Base-by-base conservation (phyloP, 768 basidiomycete species). In the Mycena polygramma region DNA sequence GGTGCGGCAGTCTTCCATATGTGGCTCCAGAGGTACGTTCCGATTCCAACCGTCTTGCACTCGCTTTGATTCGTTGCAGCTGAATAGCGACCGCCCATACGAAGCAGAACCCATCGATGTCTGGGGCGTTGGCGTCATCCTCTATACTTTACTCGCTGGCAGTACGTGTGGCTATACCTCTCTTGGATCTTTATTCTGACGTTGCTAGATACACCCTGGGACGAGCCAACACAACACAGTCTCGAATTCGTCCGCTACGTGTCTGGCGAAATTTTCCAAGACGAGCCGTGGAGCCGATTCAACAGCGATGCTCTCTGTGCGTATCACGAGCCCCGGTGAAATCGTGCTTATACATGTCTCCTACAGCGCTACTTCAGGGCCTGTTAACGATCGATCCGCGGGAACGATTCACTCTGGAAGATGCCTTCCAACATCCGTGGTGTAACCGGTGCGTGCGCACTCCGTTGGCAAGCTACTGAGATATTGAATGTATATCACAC, bases 101-200 rank as follows among this genome's bases (percentile, higher is more conserved):
- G 79, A 90, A 17, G 98, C 96, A 2, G 95, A 98, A 67, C 96
- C 98, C 0, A 89, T 99, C 26, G 98, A 99, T 78, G 90, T 95
- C 11, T 99, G 98, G 98, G 96, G 96, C 0, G 89, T 94, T 49
- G 98, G 98, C 0, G 94, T 99, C 35, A 97, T 99, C 54, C 83
- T 99, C 0, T 99, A 94, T 78, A 94, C 97, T 0, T 83, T 99
- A 54, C 84, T 99, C 0, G 91, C 88, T 10, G 98, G 98, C 57
- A 99, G 97, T 97, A 77, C 43, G 92, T 85, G 72, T 15, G 19
- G 11, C 52, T 35, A 39, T n/a, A 20, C 51, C 11, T 26, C 30
- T 48, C 52, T 57, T 15, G 13, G 13, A 46, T 30, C 20, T 69
- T 41, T 11, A 70, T 54, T 41, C 24, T 60, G 30, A n/a, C 26